phyloP scores from a whole-genome alignment of 2,329 filamentous ascomycete genomes.

The Pseudomassariella vexata region DNA sequence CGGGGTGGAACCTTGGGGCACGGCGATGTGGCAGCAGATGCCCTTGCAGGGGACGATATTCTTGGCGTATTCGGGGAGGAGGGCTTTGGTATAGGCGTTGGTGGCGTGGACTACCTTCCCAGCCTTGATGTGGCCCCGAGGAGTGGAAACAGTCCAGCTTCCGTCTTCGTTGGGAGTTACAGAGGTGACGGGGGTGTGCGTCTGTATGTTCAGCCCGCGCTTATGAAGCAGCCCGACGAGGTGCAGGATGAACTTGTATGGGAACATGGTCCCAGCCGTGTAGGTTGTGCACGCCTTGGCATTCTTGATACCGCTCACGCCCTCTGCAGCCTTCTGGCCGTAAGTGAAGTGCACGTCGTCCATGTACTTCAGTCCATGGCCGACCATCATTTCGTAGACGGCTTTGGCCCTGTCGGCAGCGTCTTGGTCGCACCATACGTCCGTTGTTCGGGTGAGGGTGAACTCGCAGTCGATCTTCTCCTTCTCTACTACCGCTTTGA shows the following conservation, averaged over 20 bases:
- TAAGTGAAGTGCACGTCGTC: no score
- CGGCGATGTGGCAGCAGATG: no score
- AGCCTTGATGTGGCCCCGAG: background rate
- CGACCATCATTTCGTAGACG: no score
- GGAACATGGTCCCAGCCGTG: constrained; percentile 5
- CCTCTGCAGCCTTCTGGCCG: no score
- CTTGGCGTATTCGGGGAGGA: constrained; percentile 4
- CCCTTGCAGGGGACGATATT: no score
- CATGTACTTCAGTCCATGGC: no score
- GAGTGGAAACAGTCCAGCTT: background rate
- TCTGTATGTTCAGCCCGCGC: no score
- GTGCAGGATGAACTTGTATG: constrained; percentile 5
- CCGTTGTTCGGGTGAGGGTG: constrained; percentile 24
- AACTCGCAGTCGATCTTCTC: constrained; percentile 33
- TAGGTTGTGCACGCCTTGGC: constrained; percentile 5
- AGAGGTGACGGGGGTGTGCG: constrained; percentile 3
- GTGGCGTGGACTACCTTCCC: constrained; percentile 3
- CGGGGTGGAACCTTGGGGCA: no score
- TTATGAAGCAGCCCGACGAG: no score
- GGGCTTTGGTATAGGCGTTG: constrained; percentile 1
- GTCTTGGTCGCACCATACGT: no score
- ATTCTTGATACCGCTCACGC: constrained; percentile 6
- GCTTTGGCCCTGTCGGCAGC: no score
- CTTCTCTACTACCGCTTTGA: constrained; percentile 27
- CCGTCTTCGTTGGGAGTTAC: background rate